Percentiles rank a stretch among this genome's conserved stretches.
These are phyloP conservation scores for Wickerhamomyces chambardii DNA, from an alignment of 805 yeast genomes.

Conservation along the genomic window DNA sequence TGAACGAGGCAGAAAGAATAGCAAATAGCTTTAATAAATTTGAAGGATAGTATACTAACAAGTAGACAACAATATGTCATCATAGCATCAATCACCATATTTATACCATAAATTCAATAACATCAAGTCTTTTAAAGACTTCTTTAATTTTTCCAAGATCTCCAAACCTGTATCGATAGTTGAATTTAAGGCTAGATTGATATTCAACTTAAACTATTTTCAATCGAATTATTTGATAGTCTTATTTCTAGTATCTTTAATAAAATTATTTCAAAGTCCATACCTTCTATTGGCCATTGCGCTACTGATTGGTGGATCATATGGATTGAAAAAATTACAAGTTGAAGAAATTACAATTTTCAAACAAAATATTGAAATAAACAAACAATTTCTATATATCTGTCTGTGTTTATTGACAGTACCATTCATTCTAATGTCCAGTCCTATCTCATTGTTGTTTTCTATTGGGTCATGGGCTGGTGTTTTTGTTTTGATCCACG, in stretches of 20 bases:
- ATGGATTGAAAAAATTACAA: conserved; percentile 4
- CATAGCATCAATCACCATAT: conserved; percentile 14
- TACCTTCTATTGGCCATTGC: conserved; percentile 7
- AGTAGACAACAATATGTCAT: not conserved
- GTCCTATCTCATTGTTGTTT: conserved; percentile 3
- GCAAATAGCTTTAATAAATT: no score
- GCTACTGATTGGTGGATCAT: conserved; percentile 3
- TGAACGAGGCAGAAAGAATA: no score
- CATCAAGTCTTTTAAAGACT: conserved; percentile 12
- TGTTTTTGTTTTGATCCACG: conserved; percentile 5
- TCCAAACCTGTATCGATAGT: conserved; percentile 4
- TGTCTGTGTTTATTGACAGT: conserved; percentile 6
- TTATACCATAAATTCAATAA: conserved; percentile 14
- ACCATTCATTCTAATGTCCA: conserved; percentile 11
- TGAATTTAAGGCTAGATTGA: conserved; percentile 7
- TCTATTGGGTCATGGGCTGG: not conserved
- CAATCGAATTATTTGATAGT: conserved; percentile 15
- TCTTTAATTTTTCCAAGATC: conserved; percentile 9
- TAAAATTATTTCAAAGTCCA: conserved; percentile 10
- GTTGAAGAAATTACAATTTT: conserved; percentile 3
- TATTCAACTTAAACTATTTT: conserved; percentile 10
- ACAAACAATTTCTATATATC: conserved; percentile 9
- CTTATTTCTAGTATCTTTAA: conserved; percentile 5
- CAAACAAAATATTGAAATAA: conserved; percentile 1
- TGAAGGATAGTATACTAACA: not conserved